Conservation (phyloP, 2,329 filamentous ascomycete species). For the Epichloe bromicola region DNA sequence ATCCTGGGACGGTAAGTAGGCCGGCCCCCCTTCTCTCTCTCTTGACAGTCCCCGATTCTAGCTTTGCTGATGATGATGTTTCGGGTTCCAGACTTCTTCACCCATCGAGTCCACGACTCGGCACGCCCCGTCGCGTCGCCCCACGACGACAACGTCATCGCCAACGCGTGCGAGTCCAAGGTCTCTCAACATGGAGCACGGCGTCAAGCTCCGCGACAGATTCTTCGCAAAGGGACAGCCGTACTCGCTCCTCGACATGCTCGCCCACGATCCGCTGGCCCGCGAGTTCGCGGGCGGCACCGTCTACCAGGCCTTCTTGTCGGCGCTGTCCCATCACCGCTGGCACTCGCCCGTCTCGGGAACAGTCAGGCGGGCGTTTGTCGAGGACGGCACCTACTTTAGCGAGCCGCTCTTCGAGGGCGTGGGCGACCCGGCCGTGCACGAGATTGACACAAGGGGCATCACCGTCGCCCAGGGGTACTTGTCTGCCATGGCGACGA, state of each 20-base stretch:
- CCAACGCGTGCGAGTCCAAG: conserved; percentile 52
- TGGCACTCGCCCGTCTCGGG: conserved; percentile 61
- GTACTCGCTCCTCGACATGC: conserved; percentile 52
- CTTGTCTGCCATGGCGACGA: conserved; percentile 51
- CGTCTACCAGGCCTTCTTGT: conserved; percentile 59
- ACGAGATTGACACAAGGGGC: conserved; percentile 27
- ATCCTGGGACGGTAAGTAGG: conserved; percentile 45
- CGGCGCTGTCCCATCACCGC: conserved; percentile 54
- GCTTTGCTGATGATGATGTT: background rate
- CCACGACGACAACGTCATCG: conserved; percentile 39
- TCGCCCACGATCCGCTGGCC: conserved; percentile 40
- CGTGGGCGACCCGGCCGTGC: conserved; percentile 13
- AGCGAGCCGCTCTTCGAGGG: conserved; percentile 38
- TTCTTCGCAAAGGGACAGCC: conserved; percentile 62
- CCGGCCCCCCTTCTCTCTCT: no score
- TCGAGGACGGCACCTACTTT: conserved; percentile 55
- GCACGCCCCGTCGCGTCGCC: conserved; percentile 46
- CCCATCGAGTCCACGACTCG: conserved; percentile 37
- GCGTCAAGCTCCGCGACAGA: conserved; percentile 41
- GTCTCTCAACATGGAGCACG: conserved; percentile 37
- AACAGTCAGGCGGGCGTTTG: conserved; percentile 41
- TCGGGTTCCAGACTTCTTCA: conserved; percentile 48
- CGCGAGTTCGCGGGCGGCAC: conserved; percentile 48
- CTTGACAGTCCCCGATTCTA: no score
- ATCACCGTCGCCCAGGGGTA: conserved; percentile 49